A percentile compares a stretch with the other conserved stretches of the same genome.
These are phyloP conservation scores for Fusarium luffae DNA, from an alignment of 2,329 filamentous ascomycete genomes.

Conservation along the genomic window DNA sequence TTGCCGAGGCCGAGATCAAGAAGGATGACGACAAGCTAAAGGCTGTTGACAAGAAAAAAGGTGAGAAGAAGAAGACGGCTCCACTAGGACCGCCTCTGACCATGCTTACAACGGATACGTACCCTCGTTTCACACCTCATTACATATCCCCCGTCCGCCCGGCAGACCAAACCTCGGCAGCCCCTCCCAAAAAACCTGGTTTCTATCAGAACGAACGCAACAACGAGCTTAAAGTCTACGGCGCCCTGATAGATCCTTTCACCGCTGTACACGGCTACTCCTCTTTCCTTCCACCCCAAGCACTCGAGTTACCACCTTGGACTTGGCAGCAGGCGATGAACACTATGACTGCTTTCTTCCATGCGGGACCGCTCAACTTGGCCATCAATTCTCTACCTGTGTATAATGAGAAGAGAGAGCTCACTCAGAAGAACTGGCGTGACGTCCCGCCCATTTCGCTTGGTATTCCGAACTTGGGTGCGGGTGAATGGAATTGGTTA, in stretches of 20 bases:
- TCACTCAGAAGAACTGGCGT: not conserved
- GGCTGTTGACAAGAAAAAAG: too few relatives aligned
- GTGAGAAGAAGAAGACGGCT: too few relatives aligned
- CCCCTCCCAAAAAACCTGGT: not conserved
- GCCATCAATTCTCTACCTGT: not conserved
- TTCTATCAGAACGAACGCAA: conserved; percentile 24
- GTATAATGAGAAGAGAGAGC: not conserved
- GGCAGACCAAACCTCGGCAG: not conserved
- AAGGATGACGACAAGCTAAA: too few relatives aligned
- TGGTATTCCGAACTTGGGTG: not conserved
- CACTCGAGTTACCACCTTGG: conserved; percentile 50
- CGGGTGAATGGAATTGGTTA: not conserved
- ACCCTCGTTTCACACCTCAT: too few relatives aligned
- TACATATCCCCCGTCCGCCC: too few relatives aligned
- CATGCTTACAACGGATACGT: too few relatives aligned
- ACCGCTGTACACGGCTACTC: conserved; percentile 50
- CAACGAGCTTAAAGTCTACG: conserved; percentile 37
- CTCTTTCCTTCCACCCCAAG: conserved; percentile 47
- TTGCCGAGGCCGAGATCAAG: not conserved
- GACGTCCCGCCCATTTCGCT: not conserved
- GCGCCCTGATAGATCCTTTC: conserved; percentile 54
- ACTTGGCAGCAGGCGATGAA: conserved; percentile 52
- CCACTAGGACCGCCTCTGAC: too few relatives aligned
- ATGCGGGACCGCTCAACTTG: conserved; percentile 41
- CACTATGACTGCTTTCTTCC: conserved; percentile 56